Base-by-base conservation (phyloP, 768 basidiomycete genomes). In the Leccinum truebloodii region DNA sequence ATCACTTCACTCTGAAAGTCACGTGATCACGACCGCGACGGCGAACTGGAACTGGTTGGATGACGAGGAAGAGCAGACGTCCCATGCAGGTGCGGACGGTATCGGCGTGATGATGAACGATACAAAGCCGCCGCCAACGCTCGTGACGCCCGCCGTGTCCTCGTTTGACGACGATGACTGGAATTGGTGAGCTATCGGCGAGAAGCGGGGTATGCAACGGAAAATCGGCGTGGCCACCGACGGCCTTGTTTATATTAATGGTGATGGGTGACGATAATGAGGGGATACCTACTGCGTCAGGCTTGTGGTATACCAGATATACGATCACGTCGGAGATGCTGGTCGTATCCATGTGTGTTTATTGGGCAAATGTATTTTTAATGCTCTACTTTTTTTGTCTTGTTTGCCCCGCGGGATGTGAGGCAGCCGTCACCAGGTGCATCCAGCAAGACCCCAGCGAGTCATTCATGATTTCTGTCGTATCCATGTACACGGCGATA, bases 91-190 rank as follows among this genome's bases (percentile, higher is more conserved):
- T 48, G 64, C 52, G 50, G 57, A 63, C 49, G 39, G 52, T 56
- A 65, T 65, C 8, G 39, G 53, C 57, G 65, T 67, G 10, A 58
- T 74, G 61, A 57, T 75, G 54, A 65, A 72, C 5, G 73, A 80
- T 24, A 67, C 79, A 56, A 64, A 72, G 24, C 65, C 1, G 10
- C 59, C 18, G 22, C 14, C 22, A n/a, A 44, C 4, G n/a, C 4
- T 4, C n/a, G 2, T 44, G 9, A 4, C 39, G 3, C 7, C 39
- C 7, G 37, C 10, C 52, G 49, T 64, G 28, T 59, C 67, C 39
- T 65, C 66, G 0, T 67, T 69, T 12, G 76, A 78, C 52, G 80
- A 82, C 46, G 83, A 82, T 37, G 82, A 82, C 52, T 87, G 85
- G 85, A 86, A 86, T 65, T 87, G 86, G 85, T 86, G 71, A 71